Evolutionary conservation across 2,329 filamentous ascomycete genomes (phyloP).

Genomic region (Scytalidium lignicola): DNA sequence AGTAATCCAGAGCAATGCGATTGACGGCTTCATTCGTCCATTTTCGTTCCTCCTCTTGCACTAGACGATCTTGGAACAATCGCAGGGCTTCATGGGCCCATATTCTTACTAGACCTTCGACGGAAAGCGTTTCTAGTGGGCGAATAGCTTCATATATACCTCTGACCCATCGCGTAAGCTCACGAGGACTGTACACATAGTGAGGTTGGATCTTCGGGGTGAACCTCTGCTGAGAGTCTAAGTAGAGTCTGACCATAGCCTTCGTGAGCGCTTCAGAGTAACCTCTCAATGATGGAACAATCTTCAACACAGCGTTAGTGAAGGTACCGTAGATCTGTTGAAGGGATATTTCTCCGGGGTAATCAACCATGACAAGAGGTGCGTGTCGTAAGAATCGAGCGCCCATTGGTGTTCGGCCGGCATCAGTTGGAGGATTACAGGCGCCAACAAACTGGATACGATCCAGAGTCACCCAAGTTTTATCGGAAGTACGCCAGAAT

Average conservation of each 20-base stretch:
- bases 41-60: conserved; percentile 85
- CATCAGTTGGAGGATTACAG: conserved; percentile 97
- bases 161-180: conserved; percentile 94
- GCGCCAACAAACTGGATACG: conserved; percentile 98
- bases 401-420: conserved; percentile 90
- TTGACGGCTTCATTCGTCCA: conserved; percentile 91
- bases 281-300: conserved; percentile 88
- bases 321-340: conserved; percentile 98
- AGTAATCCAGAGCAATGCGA: conserved; percentile 82
- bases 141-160: conserved; percentile 96
- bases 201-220: conserved; percentile 96
- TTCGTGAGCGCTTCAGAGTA: conserved; percentile 92
- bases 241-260: conserved; percentile 95
- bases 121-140: conserved; percentile 77
- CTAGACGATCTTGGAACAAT: conserved; percentile 94
- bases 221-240: conserved; percentile 90
- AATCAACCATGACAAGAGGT: conserved; percentile 99
- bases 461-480: conserved; percentile 95
- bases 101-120: conserved; percentile 91
- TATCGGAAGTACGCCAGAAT: conserved; percentile 97
- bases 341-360: conserved; percentile 90
- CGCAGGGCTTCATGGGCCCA: conserved; percentile 97
- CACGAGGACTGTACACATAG: conserved; percentile 98
- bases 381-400: conserved; percentile 92
- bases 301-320: conserved; percentile 93